Evolutionary conservation across 2,329 filamentous ascomycete genomes (phyloP), one percentile per base, ranked within the genome.

Genomic region (Phaeophleospora eucalypticola): DNA sequence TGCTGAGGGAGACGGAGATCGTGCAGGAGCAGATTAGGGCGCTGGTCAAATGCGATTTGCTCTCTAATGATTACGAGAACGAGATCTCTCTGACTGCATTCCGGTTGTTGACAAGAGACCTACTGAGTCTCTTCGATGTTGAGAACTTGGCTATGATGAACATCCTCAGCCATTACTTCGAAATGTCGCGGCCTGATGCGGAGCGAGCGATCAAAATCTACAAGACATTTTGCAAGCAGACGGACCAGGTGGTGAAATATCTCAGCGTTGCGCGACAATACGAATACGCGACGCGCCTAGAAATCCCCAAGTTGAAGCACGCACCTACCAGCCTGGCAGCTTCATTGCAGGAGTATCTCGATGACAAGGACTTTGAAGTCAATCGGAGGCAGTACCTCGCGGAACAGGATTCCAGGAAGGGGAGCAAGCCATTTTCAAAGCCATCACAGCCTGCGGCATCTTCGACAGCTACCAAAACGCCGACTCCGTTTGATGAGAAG

Each of bases 91-190:
- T 97, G 57, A 94, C 89, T 8, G 90, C 94, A 20, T 98, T 97
- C 65, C 82, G 93, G 48, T 75, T 98, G 53, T 75, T 98, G 44
- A 94, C 95, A 16, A 76, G 95, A 60, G 93, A 98, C 67, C 75
- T 98, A 32, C 71, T 98, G 51, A 83, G 87, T 12, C 75, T 98
- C 45, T 98, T 95, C 72, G 89, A 95, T 62, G 88, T 93, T 38
- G 85, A 96, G 71, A 98, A 98, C 64, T 89, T 96, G 70, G 93
- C 88, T 40, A 87, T 95, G 64, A 98, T 98, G 71, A 96, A 95
- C 68, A 89, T 98, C 49, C 74, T 98, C 47, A 89, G 91, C 59
- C 88, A 94, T 68, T 98, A 97, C 69, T 98, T 98, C 61, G 93
- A 98, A 71, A 91, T 98, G 86, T 96, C 93, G 41, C 88, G 87